phyloP scores from a whole-genome alignment of 2,329 filamentous ascomycete species.

The Neonectria sp. region DNA sequence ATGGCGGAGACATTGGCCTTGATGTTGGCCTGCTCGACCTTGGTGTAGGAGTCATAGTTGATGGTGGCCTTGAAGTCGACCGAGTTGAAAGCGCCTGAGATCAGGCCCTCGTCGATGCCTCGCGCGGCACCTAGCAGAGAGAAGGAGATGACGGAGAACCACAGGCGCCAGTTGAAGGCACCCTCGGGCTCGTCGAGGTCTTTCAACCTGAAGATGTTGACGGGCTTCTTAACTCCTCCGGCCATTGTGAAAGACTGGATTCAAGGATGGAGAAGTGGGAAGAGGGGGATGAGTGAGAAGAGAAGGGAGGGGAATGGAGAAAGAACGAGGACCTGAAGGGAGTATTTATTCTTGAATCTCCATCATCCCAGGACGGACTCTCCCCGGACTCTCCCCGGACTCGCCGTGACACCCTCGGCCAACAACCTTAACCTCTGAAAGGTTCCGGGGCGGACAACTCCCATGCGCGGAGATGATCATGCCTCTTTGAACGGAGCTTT shows the following conservation, averaged over 20 bases:
- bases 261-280: not conserved
- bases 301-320: too few relatives aligned
- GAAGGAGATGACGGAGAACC: constrained; percentile 83
- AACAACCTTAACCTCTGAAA: not conserved
- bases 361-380: not conserved
- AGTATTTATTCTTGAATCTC: constrained; percentile 1
- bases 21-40: constrained; percentile 73
- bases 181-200: constrained; percentile 77
- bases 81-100: constrained; percentile 79
- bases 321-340: not conserved
- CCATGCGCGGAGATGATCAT: not conserved
- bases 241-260: constrained; percentile 57
- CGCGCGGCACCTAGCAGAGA: constrained; percentile 83
- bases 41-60: constrained; percentile 67
- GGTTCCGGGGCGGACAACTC: not conserved
- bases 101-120: constrained; percentile 86
- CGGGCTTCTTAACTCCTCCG: constrained; percentile 68
- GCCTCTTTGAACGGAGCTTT: constrained; percentile 8
- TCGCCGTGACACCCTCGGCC: not conserved
- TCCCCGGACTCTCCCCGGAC: too few relatives aligned
- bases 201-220: constrained; percentile 76
- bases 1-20: constrained; percentile 85
- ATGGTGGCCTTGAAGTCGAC: constrained; percentile 74
- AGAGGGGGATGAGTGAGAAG: constrained; percentile 6
- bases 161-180: constrained; percentile 83